Evolutionary conservation across 768 basidiomycete genomes (phyloP).

Genomic region (Boletus vinaceobasis): DNA sequence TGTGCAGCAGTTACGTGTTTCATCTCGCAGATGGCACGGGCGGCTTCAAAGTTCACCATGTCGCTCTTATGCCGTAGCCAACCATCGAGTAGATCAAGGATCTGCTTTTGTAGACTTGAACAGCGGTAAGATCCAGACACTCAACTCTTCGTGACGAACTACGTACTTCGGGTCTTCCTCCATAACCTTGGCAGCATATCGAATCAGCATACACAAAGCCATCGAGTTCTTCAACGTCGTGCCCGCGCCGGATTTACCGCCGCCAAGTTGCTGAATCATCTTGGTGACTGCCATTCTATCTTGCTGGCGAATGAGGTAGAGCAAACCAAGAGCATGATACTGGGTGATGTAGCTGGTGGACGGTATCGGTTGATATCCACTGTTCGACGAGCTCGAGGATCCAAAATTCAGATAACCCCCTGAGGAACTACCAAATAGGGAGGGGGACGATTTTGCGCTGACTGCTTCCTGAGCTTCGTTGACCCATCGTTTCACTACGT

Average conservation of each 20-base stretch:
- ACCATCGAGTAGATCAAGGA: conserved; percentile 90
- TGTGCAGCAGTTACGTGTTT: conserved; percentile 75
- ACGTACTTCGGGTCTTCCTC: conserved; percentile 97
- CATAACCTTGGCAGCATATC: conserved; percentile 97
- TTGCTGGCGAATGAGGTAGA: conserved; percentile 94
- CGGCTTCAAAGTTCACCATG: conserved; percentile 99
- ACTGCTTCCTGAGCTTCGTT: conserved; percentile 98
- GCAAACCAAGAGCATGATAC: conserved; percentile 91
- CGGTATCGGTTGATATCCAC: conserved; percentile 71
- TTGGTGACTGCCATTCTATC: conserved; percentile 99
- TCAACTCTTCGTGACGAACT: background rate
- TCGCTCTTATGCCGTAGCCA: conserved; percentile 99
- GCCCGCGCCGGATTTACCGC: conserved; percentile 79
- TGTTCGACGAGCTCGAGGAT: conserved; percentile 46
- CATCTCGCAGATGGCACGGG: conserved; percentile 96
- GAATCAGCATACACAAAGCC: conserved; percentile 97
- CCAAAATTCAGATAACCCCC: conserved; percentile 76
- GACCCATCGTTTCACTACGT: conserved; percentile 98
- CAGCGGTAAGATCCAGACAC: background rate
- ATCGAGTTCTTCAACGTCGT: conserved; percentile 91
- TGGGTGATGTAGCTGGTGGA: conserved; percentile 93
- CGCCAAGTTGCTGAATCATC: conserved; percentile 97
- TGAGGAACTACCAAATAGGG: conserved; percentile 58
- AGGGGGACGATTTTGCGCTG: conserved; percentile 75
- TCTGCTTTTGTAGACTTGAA: conserved; percentile 80